phyloP scores from a whole-genome alignment of 2,329 filamentous ascomycete species.

The Sordariomycetes sp. region DNA sequence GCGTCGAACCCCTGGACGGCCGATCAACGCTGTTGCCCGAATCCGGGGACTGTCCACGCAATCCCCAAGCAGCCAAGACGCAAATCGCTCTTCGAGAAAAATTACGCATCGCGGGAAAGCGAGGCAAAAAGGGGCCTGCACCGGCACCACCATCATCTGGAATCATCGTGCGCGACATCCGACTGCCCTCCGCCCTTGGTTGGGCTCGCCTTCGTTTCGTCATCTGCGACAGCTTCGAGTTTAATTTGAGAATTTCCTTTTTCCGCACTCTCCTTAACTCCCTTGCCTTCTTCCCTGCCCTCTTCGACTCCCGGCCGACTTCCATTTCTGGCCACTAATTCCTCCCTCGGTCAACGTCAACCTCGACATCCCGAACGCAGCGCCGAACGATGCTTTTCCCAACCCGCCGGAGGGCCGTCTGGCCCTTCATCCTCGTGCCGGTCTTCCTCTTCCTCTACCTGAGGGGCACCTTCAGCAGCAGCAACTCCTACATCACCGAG shows the following conservation, averaged over 20 bases:
- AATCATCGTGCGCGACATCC: neutral
- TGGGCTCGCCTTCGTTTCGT: neutral
- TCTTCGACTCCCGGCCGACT: neutral
- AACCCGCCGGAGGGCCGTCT: conserved; percentile 3
- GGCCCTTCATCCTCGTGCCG: conserved; percentile 1
- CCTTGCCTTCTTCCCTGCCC: neutral
- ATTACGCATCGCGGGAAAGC: neutral
- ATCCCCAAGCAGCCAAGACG: neutral
- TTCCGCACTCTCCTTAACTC: neutral
- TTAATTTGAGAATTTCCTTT: neutral
- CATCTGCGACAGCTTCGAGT: neutral
- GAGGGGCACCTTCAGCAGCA: conserved; percentile 2
- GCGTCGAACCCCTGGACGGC: neutral
- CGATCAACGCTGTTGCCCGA: neutral
- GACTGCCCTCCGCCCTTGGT: neutral
- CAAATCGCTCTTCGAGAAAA: neutral
- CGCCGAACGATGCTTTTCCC: conserved; percentile 5
- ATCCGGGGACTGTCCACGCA: neutral
- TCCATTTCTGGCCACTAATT: neutral
- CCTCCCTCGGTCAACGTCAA: neutral
- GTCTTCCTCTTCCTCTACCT: conserved; percentile 3
- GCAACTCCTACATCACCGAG: neutral
- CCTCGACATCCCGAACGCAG: neutral
- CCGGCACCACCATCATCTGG: neutral
- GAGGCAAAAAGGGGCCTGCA: neutral